Conservation (phyloP, 164 flowering plant species). For the Liriodendron chinense region DNA sequence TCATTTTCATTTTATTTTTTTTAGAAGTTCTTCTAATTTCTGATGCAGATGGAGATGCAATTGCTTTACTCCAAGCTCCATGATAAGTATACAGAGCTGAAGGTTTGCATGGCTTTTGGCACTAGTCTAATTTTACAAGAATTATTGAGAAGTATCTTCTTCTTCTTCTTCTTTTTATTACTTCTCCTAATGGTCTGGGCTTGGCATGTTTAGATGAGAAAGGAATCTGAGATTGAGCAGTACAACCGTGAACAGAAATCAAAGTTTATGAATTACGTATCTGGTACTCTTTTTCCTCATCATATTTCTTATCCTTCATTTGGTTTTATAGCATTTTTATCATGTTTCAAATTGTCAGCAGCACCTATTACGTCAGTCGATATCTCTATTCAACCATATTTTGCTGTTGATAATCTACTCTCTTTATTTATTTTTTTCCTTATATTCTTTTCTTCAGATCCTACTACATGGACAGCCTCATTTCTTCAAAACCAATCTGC, state of each 20-base stretch:
- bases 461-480: not conserved
- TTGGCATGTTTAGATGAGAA: slow-evolving; percentile 30
- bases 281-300: slow-evolving; percentile 32
- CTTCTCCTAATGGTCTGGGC: not conserved
- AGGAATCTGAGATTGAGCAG: slow-evolving; percentile 40
- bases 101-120: not conserved
- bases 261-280: slow-evolving; percentile 40
- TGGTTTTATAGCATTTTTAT: too few relatives aligned
- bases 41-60: not conserved
- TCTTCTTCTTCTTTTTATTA: too few relatives aligned
- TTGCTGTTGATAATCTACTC: too few relatives aligned
- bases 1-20: too few relatives aligned
- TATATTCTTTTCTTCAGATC: too few relatives aligned
- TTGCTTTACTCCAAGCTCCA: not conserved
- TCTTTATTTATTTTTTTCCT: too few relatives aligned
- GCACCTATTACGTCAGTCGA: too few relatives aligned
- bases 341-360: too few relatives aligned
- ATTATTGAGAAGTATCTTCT: too few relatives aligned
- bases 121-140: not conserved
- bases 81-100: not conserved
- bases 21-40: not conserved
- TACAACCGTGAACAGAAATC: slow-evolving; percentile 54
- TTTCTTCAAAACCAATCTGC: too few relatives aligned
- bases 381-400: too few relatives aligned
- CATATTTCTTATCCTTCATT: not conserved